These are phyloP conservation scores for Acanthamoeba sp. DNA, from an alignment of 208 protist genomes.

Conservation along the genomic window DNA sequence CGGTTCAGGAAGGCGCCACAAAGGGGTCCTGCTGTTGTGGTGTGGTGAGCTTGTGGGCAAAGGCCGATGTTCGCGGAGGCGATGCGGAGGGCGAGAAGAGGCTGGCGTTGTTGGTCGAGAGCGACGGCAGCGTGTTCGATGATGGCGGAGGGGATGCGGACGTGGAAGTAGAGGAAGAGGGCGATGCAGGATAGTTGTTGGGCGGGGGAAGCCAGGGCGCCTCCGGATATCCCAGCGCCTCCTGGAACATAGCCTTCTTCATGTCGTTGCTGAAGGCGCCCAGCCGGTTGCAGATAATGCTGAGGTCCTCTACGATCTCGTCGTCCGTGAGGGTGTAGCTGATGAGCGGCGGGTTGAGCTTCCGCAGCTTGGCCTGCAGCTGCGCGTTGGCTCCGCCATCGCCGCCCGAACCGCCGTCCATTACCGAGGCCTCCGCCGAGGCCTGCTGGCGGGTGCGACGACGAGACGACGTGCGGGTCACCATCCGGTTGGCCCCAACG, in stretches of 20 bases:
- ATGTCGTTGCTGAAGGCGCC: conserved; percentile 42
- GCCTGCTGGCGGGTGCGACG: conserved; percentile 46
- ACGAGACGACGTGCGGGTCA: conserved; percentile 32
- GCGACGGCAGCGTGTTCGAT: neutral
- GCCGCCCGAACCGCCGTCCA: neutral
- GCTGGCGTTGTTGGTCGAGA: neutral
- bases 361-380: conserved; percentile 69
- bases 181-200: neutral
- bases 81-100: conserved; percentile 1
- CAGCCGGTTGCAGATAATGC: conserved; percentile 39
- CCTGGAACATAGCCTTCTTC: conserved; percentile 56
- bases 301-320: conserved; percentile 63
- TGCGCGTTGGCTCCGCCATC: neutral
- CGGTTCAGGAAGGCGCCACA: neutral
- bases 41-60: conserved; percentile 40
- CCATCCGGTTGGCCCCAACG: neutral
- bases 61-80: conserved; percentile 42
- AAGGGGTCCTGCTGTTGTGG: conserved; percentile 50
- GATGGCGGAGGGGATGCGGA: neutral
- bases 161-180: neutral
- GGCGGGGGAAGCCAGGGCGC: neutral
- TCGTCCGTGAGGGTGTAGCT: conserved; percentile 57
- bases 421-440: conserved; percentile 32
- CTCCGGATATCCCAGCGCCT: conserved; percentile 17
- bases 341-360: conserved; percentile 60